phyloP scores from a whole-genome alignment of 495 filamentous ascomycete genomes.

The Cryomyces minteri region DNA sequence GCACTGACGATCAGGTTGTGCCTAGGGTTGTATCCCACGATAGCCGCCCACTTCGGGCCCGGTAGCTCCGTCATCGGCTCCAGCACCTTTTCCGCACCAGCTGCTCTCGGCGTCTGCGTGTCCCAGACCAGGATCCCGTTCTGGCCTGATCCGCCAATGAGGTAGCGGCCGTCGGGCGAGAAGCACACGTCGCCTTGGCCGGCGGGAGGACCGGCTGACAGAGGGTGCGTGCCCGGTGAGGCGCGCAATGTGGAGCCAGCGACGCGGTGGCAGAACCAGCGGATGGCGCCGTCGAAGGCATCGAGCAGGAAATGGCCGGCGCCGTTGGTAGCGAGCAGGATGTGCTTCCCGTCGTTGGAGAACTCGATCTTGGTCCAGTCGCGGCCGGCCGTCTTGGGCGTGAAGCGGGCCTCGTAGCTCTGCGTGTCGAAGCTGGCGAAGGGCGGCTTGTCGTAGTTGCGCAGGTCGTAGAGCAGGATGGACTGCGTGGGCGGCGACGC shows the following conservation, averaged over 20 bases:
- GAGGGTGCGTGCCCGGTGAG: slow-evolving; percentile 20
- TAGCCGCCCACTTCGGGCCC: slow-evolving; percentile 43
- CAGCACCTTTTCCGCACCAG: slow-evolving; percentile 46
- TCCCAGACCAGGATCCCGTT: slow-evolving; percentile 17
- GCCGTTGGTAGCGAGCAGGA: slow-evolving; percentile 66
- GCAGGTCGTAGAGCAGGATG: slow-evolving; percentile 79
- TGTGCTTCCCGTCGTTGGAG: slow-evolving; percentile 77
- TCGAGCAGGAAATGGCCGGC: slow-evolving; percentile 77
- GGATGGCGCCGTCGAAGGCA: slow-evolving; percentile 63
- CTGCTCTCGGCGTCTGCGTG: slow-evolving; percentile 29
- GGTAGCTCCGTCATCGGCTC: slow-evolving; percentile 46
- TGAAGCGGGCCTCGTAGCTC: slow-evolving; percentile 36
- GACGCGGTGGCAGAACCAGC: slow-evolving; percentile 36
- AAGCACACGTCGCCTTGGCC: slow-evolving; percentile 70
- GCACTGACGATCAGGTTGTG: slow-evolving; percentile 80
- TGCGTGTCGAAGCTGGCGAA: slow-evolving; percentile 72
- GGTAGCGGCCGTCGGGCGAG: slow-evolving; percentile 68
- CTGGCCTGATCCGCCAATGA: slow-evolving; percentile 56
- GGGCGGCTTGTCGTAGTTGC: slow-evolving; percentile 79
- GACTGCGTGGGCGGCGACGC: slow-evolving; percentile 58
- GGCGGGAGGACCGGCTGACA: too few relatives aligned
- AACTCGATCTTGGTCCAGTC: slow-evolving; percentile 82
- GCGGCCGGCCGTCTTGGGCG: slow-evolving; percentile 27
- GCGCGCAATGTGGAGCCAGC: slow-evolving; percentile 25
- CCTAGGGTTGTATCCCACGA: slow-evolving; percentile 76